These are phyloP conservation scores for Neurospora sp. DNA, from an alignment of 495 filamentous ascomycete genomes.

Conservation along the genomic window DNA sequence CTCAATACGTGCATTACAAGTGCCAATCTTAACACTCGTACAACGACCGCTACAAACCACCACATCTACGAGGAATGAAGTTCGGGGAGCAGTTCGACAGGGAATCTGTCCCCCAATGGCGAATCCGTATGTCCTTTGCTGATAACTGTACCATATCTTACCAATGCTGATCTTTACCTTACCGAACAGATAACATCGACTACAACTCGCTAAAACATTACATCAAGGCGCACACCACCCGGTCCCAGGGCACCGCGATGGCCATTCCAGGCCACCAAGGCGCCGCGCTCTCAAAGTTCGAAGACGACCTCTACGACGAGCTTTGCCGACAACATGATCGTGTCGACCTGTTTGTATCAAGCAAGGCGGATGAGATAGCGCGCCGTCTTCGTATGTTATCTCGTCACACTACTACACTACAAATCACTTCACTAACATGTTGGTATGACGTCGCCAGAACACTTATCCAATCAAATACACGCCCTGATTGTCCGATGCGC, in stretches of 20 bases:
- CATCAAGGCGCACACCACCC: constrained; percentile 60
- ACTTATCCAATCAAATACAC: constrained; percentile 41
- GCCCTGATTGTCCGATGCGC: constrained; percentile 35
- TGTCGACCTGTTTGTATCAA: constrained; percentile 57
- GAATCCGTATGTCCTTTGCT: constrained; percentile 51
- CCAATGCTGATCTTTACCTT: neutral
- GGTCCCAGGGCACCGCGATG: constrained; percentile 48
- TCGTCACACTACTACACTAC: neutral
- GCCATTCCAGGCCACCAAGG: constrained; percentile 54
- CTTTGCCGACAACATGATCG: constrained; percentile 56
- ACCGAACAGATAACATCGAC: constrained; percentile 51
- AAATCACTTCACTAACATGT: constrained; percentile 5
- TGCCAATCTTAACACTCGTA: neutral
- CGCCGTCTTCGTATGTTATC: constrained; percentile 43
- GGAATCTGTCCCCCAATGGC: constrained; percentile 79
- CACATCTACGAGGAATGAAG: constrained; percentile 42
- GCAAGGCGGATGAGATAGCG: constrained; percentile 59
- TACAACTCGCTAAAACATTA: constrained; percentile 66
- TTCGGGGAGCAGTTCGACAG: constrained; percentile 68
- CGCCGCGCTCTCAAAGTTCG: constrained; percentile 43
- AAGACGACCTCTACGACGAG: constrained; percentile 50
- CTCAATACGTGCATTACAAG: neutral
- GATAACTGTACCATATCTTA: neutral
- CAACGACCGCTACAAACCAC: neutral
- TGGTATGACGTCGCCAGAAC: constrained; percentile 22